These are phyloP conservation scores for Monascus ruber DNA, from an alignment of 2,329 filamentous ascomycete genomes.

Conservation along the genomic window DNA sequence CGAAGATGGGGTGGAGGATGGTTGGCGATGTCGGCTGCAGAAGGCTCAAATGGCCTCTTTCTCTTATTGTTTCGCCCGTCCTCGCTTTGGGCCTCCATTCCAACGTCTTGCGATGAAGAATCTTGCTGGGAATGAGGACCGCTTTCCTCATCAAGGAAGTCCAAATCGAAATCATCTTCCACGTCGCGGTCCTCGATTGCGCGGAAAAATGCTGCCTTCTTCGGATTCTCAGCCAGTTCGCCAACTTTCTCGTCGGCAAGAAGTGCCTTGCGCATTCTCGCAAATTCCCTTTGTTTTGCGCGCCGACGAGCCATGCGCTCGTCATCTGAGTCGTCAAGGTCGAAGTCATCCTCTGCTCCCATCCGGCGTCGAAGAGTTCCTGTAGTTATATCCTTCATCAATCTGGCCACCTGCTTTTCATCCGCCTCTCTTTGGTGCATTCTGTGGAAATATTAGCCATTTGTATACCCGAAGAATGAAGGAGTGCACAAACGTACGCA, in stretches of 20 bases:
- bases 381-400: conserved; percentile 86
- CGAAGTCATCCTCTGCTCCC: conserved; percentile 59
- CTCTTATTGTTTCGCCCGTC: conserved; percentile 10
- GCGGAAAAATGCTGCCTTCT: conserved; percentile 79
- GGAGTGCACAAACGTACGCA: conserved; percentile 53
- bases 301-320: conserved; percentile 61
- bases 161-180: conserved; percentile 61
- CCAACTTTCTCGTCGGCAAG: conserved; percentile 81
- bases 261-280: conserved; percentile 80
- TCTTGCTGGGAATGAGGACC: conserved; percentile 10
- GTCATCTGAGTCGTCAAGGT: conserved; percentile 84
- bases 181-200: conserved; percentile 74
- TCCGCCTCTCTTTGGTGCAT: conserved; percentile 70
- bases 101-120: conserved; percentile 7
- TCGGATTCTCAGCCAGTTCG: conserved; percentile 79
- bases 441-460: conserved; percentile 34
- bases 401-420: conserved; percentile 77
- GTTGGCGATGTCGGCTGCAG: conserved; percentile 33
- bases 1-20: conserved; percentile 51
- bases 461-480: conserved; percentile 1
- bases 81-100: neutral
- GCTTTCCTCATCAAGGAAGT: conserved; percentile 45
- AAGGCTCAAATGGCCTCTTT: conserved; percentile 30
- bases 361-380: conserved; percentile 77
- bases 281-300: conserved; percentile 77